phyloP scores from a whole-genome alignment of 441 rosid genomes.

The Macaranga tanarius region DNA sequence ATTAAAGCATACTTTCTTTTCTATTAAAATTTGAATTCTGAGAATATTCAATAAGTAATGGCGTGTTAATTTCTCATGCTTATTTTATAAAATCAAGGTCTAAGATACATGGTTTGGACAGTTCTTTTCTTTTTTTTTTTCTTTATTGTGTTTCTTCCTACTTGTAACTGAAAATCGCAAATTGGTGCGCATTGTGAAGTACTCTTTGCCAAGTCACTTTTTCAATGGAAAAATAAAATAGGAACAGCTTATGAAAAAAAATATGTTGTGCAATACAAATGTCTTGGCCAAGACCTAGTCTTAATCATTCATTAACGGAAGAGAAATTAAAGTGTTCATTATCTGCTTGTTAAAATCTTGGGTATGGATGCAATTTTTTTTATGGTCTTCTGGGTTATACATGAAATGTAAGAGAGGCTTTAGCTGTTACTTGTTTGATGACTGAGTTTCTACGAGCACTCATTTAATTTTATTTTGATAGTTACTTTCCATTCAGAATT shows the following conservation, averaged over 20 bases:
- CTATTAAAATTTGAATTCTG: not conserved
- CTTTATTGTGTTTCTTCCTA: not conserved
- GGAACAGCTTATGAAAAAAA: not conserved
- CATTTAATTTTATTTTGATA: conserved; percentile 1
- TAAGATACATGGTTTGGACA: not conserved
- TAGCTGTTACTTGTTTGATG: not conserved
- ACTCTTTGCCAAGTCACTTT: not conserved
- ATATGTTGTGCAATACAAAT: not conserved
- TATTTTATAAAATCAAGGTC: not conserved
- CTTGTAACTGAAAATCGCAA: conserved; percentile 1
- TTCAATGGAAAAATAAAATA: not conserved
- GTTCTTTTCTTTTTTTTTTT: not conserved
- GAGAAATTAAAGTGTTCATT: not conserved
- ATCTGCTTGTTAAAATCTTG: not conserved
- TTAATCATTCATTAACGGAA: not conserved
- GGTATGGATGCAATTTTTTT: not conserved
- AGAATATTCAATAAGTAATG: not conserved
- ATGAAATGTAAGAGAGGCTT: conserved; percentile 5
- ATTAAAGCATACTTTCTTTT: not conserved
- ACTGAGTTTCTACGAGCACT: conserved; percentile 9
- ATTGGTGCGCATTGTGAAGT: not conserved
- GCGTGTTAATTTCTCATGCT: not conserved
- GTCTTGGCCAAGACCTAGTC: not conserved
- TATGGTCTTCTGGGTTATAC: not conserved
- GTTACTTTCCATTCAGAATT: conserved; percentile 10